A percentile compares a stretch with the other conserved stretches of the same genome.
Evolutionary conservation across 1,284 basidiomycete genomes (phyloP).

Genomic region (Pseudozyma hubeiensis): DNA sequence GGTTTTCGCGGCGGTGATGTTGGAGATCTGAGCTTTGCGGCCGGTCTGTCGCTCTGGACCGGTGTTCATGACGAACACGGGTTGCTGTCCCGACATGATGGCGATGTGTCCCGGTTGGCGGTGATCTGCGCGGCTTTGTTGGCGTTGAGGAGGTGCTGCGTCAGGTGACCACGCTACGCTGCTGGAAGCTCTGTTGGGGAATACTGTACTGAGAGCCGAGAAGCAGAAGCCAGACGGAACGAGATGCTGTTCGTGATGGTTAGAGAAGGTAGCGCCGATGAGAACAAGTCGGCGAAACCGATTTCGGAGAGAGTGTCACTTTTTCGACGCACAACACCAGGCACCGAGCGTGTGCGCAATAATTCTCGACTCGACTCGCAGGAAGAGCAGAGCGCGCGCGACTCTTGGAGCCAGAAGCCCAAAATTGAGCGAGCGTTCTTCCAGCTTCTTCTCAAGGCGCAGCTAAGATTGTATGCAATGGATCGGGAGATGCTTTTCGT

Average conservation of each 20-base stretch:
- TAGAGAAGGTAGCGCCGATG: not conserved
- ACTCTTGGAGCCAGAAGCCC: not conserved
- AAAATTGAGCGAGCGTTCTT: slow-evolving; percentile 14
- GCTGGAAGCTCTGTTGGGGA: not conserved
- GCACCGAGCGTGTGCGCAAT: not conserved
- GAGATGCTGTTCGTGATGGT: slow-evolving; percentile 6
- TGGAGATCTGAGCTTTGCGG: slow-evolving; percentile 94
- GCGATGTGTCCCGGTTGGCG: not conserved
- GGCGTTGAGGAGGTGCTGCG: not conserved
- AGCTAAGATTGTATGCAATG: not conserved
- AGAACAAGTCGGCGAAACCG: slow-evolving; percentile 14
- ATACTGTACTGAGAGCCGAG: not conserved
- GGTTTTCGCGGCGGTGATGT: slow-evolving; percentile 98
- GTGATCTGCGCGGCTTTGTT: not conserved
- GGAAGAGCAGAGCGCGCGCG: slow-evolving; percentile 7
- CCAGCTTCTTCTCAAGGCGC: slow-evolving; percentile 36
- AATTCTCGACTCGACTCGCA: not conserved
- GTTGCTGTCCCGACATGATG: slow-evolving; percentile 66
- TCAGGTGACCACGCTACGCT: slow-evolving; percentile 4
- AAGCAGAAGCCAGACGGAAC: not conserved
- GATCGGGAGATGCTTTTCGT: not conserved
- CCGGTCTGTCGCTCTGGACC: slow-evolving; percentile 92
- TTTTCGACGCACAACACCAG: slow-evolving; percentile 6
- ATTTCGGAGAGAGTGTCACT: slow-evolving; percentile 25
- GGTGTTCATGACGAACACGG: slow-evolving; percentile 73